Evolutionary conservation across 306 rosid species (phyloP), one percentile per base, ranked within the genome.

Genomic region (Gastrolobium bilobum): DNA sequence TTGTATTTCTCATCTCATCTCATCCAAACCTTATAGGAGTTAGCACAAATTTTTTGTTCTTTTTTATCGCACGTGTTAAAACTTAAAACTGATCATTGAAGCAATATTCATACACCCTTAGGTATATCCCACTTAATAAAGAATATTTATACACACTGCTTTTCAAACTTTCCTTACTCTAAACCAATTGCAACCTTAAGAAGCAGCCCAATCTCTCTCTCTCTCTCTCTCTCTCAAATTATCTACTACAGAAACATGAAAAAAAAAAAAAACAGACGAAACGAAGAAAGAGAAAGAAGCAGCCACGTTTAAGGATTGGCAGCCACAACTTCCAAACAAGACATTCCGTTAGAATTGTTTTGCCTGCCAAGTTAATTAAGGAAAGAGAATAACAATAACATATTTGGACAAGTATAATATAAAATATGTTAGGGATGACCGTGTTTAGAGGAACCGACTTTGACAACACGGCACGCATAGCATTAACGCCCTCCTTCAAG

Each of bases 381-480:
- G 66, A 37, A 37, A 35, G 10, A 37, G 8, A 42, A 42, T 8
- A 42, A 13, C 10, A 62, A 14, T 8, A 65, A 58, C 43, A 34
- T 52, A 52, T 52, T 52, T 52, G 14, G 44, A 35, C 7, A 10
- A n/a, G 30, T 15, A 37, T 33, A 81, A 20, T 6, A 69, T 8
- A 29, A 60, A 5, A 44, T 13, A 43, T 70, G 64, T n/a, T 46
- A 35, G 53, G 54, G 48, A 78, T 78, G 82, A 70, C 79, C 82
- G 77, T 81, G 84, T 82, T 79, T 63, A 70, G 52, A 72, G 80
- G 73, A 65, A 48, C 59, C 53, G 58, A 29, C 65, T 53, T 62
- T 82, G 8, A 60, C 6, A 48, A 83, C 73, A 73, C 81, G 82
- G 33, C 84, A 80, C 35, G 15, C 71, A 50, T 52, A 10, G 66